These are phyloP conservation scores for Leptographium wingfieldii DNA, from an alignment of 2,329 filamentous ascomycete species.

Conservation along the genomic window DNA sequence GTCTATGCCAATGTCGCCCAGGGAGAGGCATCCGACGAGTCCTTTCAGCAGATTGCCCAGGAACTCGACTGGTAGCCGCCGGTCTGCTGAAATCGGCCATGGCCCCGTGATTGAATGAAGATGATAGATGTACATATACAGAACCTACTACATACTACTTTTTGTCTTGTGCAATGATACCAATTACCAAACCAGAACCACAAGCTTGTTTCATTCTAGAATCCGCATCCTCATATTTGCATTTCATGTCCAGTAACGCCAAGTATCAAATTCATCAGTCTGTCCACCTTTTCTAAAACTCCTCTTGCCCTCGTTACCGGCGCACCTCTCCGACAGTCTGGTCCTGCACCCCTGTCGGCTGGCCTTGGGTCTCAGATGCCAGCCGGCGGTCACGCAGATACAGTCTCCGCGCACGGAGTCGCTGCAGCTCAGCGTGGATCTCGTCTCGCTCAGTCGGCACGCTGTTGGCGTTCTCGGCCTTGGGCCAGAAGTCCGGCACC, in stretches of 20 bases:
- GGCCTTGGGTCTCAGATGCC: slow-evolving; percentile 23
- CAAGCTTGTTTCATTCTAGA: not conserved
- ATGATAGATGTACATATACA: slow-evolving; percentile 5
- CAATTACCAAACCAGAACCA: not conserved
- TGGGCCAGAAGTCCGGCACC: slow-evolving; percentile 90
- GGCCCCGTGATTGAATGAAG: not conserved
- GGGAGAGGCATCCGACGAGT: slow-evolving; percentile 37
- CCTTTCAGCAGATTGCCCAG: slow-evolving; percentile 40
- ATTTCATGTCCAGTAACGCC: not conserved
- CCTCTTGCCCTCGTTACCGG: not conserved
- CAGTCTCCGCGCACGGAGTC: slow-evolving; percentile 52
- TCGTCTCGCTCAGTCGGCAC: slow-evolving; percentile 69
- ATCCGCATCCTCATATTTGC: not conserved
- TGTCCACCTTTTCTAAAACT: not conserved
- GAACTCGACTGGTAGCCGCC: slow-evolving; percentile 31
- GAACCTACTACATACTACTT: not conserved
- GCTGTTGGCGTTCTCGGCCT: slow-evolving; percentile 60
- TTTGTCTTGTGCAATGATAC: not conserved
- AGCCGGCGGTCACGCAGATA: slow-evolving; percentile 61
- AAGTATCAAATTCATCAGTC: not conserved
- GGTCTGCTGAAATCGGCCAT: not conserved
- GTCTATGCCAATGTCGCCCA: slow-evolving; percentile 60
- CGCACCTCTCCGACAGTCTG: slow-evolving; percentile 1
- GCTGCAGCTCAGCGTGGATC: slow-evolving; percentile 68
- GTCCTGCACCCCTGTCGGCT: slow-evolving; percentile 7